Percentiles rank a stretch among this genome's conserved stretches.
phyloP scores from a whole-genome alignment of 1,139 yeast species.

The Taphrina sp. region DNA sequence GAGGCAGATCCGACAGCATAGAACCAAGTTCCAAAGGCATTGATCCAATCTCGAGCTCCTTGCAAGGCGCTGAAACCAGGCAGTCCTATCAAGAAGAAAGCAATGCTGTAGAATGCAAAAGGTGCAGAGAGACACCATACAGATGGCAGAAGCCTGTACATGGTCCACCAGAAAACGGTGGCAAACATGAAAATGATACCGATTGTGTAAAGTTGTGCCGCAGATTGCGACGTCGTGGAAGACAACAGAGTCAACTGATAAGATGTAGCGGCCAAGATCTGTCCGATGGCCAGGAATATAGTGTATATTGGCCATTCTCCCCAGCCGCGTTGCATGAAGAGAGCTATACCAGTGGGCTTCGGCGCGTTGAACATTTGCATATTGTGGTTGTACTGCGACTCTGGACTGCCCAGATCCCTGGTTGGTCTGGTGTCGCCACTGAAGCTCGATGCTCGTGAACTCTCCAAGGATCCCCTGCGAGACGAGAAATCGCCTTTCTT shows the following conservation, averaged over 20 bases:
- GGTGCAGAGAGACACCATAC: slow-evolving; percentile 32
- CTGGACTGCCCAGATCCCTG: slow-evolving; percentile 30
- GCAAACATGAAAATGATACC: slow-evolving; percentile 31
- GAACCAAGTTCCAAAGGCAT: slow-evolving; percentile 33
- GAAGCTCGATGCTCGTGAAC: slow-evolving; percentile 31
- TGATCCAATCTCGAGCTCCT: slow-evolving; percentile 29
- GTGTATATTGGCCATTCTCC: slow-evolving; percentile 35
- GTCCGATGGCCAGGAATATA: slow-evolving; percentile 34
- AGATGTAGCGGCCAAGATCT: slow-evolving; percentile 34
- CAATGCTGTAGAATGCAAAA: slow-evolving; percentile 32
- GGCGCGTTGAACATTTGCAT: slow-evolving; percentile 14
- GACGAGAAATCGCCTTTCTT: slow-evolving; percentile 31
- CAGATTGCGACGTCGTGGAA: slow-evolving; percentile 30
- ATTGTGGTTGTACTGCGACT: slow-evolving; percentile 19
- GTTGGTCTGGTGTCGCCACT: slow-evolving; percentile 21
- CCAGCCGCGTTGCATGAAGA: slow-evolving; percentile 30
- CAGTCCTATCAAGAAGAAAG: slow-evolving; percentile 34
- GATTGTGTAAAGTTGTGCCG: slow-evolving; percentile 30
- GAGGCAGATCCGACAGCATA: slow-evolving; percentile 34
- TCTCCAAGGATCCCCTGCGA: slow-evolving; percentile 24
- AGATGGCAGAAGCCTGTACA: slow-evolving; percentile 28
- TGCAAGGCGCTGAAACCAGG: slow-evolving; percentile 27
- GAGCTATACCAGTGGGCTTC: slow-evolving; percentile 17
- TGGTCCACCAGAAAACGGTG: slow-evolving; percentile 34
- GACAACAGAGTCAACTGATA: slow-evolving; percentile 34